Percentiles rank a stretch among this genome's conserved stretches.
phyloP scores from a whole-genome alignment of 2,329 filamentous ascomycete species.

The Dothideomycetes sp. region DNA sequence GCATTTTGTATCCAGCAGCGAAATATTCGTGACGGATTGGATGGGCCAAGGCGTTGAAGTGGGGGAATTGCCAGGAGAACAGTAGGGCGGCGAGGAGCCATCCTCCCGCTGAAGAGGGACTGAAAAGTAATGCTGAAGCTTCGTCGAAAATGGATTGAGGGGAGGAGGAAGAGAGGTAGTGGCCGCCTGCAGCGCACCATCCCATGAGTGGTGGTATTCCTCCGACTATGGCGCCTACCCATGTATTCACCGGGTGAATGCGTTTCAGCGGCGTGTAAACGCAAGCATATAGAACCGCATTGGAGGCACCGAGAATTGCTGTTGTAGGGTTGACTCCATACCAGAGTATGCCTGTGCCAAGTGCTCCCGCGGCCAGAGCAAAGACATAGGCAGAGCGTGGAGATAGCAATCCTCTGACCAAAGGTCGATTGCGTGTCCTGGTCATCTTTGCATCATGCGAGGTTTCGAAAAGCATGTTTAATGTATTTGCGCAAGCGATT shows the following conservation, averaged over 20 bases:
- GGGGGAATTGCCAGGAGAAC: conserved; percentile 95
- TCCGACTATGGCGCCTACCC: conserved; percentile 86
- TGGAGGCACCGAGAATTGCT: conserved; percentile 71
- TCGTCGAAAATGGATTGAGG: conserved; percentile 19
- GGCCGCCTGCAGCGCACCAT: conserved; percentile 89
- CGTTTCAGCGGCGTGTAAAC: conserved; percentile 90
- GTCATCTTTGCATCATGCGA: conserved; percentile 86
- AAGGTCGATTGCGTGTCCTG: conserved; percentile 80
- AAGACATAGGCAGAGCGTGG: conserved; percentile 65
- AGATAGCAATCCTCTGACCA: conserved; percentile 73
- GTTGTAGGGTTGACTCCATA: conserved; percentile 92
- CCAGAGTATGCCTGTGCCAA: conserved; percentile 67
- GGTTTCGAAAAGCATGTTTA: conserved; percentile 96
- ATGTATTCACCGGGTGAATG: conserved; percentile 79
- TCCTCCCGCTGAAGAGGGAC: conserved; percentile 49
- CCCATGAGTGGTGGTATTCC: conserved; percentile 95
- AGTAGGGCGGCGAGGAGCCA: conserved; percentile 81
- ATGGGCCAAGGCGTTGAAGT: conserved; percentile 93
- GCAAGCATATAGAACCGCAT: conserved; percentile 83
- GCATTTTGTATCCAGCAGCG: conserved; percentile 57
- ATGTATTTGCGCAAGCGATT: conserved; percentile 81
- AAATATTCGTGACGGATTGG: conserved; percentile 84
- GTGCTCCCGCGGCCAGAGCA: conserved; percentile 60
- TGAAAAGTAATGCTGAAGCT: conserved; percentile 27
- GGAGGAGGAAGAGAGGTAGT: conserved; percentile 39